phyloP scores from a whole-genome alignment of 2,329 filamentous ascomycete genomes.

The Hirsutella rhossiliensis region DNA sequence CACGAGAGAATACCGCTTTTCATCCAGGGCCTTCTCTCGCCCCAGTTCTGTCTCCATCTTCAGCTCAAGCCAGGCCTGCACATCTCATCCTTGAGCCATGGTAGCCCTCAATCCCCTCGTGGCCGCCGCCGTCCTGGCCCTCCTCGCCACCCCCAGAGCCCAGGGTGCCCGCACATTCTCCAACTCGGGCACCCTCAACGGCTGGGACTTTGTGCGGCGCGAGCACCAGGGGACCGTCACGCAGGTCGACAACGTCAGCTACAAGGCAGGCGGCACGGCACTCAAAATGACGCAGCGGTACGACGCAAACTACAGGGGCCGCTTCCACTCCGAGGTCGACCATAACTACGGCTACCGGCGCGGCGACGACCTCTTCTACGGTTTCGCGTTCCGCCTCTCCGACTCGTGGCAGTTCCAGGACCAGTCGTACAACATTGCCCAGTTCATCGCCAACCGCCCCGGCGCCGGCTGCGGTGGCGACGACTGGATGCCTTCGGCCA shows the following conservation, averaged over 20 bases:
- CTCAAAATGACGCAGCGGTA: constrained; percentile 34
- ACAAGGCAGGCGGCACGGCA: constrained; percentile 22
- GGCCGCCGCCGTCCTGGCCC: constrained; percentile 6
- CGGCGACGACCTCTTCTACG: constrained; percentile 34
- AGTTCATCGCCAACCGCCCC: constrained; percentile 38
- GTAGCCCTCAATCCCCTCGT: background rate
- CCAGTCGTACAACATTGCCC: constrained; percentile 34
- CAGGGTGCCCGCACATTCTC: constrained; percentile 25
- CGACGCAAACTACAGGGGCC: constrained; percentile 25
- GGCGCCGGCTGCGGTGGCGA: constrained; percentile 27
- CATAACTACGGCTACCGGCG: constrained; percentile 30
- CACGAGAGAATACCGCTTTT: too few species aligned
- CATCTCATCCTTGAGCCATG: background rate
- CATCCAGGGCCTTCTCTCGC: too few species aligned
- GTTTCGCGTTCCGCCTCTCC: constrained; percentile 36
- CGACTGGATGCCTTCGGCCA: constrained; percentile 34
- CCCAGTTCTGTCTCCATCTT: too few species aligned
- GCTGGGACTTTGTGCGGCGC: constrained; percentile 25
- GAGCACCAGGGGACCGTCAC: constrained; percentile 30
- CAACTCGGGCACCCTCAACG: constrained; percentile 26
- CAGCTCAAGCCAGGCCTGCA: background rate
- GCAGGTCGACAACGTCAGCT: constrained; percentile 27
- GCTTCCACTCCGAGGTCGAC: constrained; percentile 36
- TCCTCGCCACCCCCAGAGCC: constrained; percentile 9
- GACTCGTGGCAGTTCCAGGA: constrained; percentile 31